Conservation (phyloP, 202 grass and related monocot genomes). For the Musa balbisiana region DNA sequence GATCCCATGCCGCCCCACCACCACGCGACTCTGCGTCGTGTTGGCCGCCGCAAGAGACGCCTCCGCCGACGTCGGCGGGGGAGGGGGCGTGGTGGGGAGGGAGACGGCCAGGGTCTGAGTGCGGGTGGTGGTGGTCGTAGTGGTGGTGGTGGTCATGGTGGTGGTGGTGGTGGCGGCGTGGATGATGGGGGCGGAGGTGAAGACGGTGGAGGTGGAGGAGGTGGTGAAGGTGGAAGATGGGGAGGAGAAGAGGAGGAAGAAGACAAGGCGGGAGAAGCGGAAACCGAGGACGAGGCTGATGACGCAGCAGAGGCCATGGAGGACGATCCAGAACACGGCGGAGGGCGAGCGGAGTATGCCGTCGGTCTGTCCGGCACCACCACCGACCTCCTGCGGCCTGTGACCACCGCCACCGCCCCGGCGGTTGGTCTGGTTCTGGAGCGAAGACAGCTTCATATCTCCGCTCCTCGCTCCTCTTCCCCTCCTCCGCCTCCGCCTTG, state of each 20-base stretch:
- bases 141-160: constrained; percentile 7
- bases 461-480: background rate
- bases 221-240: constrained; percentile 28
- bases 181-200: constrained; percentile 4
- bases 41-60: background rate
- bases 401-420: background rate
- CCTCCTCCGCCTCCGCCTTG: background rate
- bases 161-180: constrained; percentile 2
- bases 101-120: constrained; percentile 6
- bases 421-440: background rate
- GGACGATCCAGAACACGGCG: background rate
- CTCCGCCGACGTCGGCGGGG: background rate
- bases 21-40: background rate
- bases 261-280: constrained; percentile 38
- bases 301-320: constrained; percentile 1
- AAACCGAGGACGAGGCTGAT: constrained; percentile 6
- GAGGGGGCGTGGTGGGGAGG: constrained; percentile 17
- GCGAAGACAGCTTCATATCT: background rate
- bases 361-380: background rate
- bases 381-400: background rate
- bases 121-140: constrained; percentile 20
- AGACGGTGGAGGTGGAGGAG: constrained; percentile 32
- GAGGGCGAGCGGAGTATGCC: background rate
- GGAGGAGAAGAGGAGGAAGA: constrained; percentile 19
- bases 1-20: background rate